These are phyloP conservation scores for Fraxinus baroniana DNA, from an alignment of 305 asterid species.

Conservation along the genomic window DNA sequence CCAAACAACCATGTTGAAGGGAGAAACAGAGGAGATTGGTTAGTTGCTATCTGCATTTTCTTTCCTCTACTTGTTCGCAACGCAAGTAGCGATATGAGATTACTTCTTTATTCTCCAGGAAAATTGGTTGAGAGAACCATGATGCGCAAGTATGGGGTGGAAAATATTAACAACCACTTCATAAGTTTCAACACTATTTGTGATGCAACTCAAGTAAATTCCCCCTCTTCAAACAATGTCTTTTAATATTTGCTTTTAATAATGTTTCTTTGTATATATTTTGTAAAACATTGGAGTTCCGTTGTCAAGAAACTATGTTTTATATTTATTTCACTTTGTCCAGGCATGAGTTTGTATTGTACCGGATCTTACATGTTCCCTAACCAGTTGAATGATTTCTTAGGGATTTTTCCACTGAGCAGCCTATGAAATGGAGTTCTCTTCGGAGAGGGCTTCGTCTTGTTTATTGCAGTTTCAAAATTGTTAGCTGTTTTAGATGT, in stretches of 20 bases:
- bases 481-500: too few relatives aligned
- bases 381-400: not conserved
- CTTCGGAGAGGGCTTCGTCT: not conserved
- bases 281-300: not conserved
- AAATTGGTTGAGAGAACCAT: constrained; percentile 48
- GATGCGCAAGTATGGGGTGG: constrained; percentile 58
- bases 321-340: not conserved
- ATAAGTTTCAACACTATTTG: constrained; percentile 60
- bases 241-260: not conserved
- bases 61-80: not conserved
- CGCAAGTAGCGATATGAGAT: not conserved
- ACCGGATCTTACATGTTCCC: not conserved
- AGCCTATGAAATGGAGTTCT: not conserved
- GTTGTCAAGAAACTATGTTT: not conserved
- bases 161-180: constrained; percentile 51
- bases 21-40: constrained; percentile 99
- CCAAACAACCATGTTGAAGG: constrained; percentile 90
- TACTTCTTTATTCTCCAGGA: constrained; percentile 32
- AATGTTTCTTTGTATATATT: not conserved
- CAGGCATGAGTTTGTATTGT: not conserved
- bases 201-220: constrained; percentile 62
- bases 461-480: not conserved
- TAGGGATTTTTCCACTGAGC: not conserved
- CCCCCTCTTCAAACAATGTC: constrained; percentile 11
- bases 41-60: constrained; percentile 29